phyloP scores from a whole-genome alignment of 179 eudicot species.

The Heliamphora pulchella region DNA sequence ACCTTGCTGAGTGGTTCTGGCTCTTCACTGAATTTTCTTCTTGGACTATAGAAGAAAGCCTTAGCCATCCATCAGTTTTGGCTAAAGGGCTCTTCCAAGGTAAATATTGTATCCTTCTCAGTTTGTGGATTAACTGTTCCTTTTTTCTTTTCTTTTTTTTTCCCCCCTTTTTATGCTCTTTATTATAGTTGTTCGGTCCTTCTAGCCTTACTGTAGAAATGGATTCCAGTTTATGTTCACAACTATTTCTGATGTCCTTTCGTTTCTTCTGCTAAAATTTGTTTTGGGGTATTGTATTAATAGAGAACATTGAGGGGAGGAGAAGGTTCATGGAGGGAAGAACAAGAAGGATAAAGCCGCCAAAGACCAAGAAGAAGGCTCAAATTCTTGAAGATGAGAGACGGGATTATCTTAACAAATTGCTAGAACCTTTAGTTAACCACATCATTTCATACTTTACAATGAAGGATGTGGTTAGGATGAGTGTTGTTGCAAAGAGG shows the following conservation, averaged over 20 bases:
- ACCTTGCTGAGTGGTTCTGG: not conserved
- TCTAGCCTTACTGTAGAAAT: too few species aligned
- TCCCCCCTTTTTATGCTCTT: too few species aligned
- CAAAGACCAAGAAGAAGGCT: not conserved
- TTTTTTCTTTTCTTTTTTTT: too few species aligned
- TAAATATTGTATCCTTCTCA: too few species aligned
- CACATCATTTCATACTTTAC: slow-evolving; percentile 1
- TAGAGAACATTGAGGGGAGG: not conserved
- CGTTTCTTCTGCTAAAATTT: not conserved
- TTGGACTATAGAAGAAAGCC: not conserved
- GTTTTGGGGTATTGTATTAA: not conserved
- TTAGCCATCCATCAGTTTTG: too few species aligned
- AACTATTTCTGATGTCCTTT: too few species aligned
- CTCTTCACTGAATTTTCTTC: too few species aligned
- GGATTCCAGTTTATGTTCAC: not conserved
- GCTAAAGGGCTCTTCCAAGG: too few species aligned
- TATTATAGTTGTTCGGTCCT: too few species aligned
- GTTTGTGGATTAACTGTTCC: too few species aligned
- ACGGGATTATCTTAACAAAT: not conserved
- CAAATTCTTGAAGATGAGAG: not conserved
- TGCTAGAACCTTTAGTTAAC: slow-evolving; percentile 1
- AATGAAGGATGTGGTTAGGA: slow-evolving; percentile 4
- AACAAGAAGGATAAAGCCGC: not conserved
- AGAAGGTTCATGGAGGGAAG: not conserved
- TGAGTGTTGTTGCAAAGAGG: not conserved